A percentile compares a stretch with the other conserved stretches of the same genome.
phyloP scores from a whole-genome alignment of 768 basidiomycete species.

The Mycena galopus region DNA sequence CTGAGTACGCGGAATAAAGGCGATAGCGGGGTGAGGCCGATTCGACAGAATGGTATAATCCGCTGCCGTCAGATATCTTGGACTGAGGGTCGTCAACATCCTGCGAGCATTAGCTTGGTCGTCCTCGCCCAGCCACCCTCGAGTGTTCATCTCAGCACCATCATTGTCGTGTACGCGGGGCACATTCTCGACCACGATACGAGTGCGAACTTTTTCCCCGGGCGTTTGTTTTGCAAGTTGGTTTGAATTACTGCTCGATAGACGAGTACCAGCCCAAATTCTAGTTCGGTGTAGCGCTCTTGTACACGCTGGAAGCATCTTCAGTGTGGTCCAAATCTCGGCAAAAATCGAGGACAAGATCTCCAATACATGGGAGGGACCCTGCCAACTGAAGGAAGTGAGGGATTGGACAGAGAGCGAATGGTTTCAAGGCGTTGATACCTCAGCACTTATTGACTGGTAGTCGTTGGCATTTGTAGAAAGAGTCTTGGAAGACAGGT shows the following conservation, averaged over 20 bases:
- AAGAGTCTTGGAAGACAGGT: no score
- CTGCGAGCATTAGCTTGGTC: neutral
- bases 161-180: neutral
- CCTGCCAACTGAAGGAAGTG: no score
- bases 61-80: neutral
- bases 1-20: neutral
- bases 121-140: slow-evolving; percentile 5
- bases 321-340: no score
- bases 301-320: no score
- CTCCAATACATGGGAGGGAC: no score
- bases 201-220: slow-evolving; percentile 10
- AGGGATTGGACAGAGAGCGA: no score
- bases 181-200: slow-evolving; percentile 8
- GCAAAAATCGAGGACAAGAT: no score
- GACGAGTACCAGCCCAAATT: neutral
- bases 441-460: no score
- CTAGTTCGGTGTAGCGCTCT: no score
- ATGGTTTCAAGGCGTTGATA: no score
- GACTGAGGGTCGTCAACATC: slow-evolving; percentile 10
- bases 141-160: neutral
- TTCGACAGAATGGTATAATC: slow-evolving; percentile 10
- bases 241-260: neutral
- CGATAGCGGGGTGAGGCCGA: neutral
- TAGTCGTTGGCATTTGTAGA: no score
- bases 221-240: neutral